Evolutionary conservation across 495 filamentous ascomycete genomes (phyloP), one percentile per base, ranked within the genome.

Genomic region (Hypoxylon trugodes): DNA sequence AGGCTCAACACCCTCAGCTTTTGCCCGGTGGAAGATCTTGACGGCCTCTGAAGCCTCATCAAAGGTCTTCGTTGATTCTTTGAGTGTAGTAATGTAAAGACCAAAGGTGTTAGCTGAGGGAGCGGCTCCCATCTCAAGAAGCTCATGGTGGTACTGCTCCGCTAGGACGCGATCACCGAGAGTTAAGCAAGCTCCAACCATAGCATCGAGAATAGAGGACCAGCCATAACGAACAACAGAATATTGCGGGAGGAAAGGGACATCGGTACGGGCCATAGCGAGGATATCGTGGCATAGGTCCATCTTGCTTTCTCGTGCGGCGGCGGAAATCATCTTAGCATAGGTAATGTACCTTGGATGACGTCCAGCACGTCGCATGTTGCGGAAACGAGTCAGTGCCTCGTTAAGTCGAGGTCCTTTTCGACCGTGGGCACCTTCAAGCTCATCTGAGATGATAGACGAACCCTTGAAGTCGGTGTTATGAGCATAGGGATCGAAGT

Each of bases 71-170:
- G 92, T 90, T 0, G 93, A 95, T 67, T 96, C 93, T 77, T 97
- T 96, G 54, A 98, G 80, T 2, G 94, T 98, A 19, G 96, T 97
- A 77, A 98, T 98, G 81, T 98, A 98, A 4, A 98, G 84, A 45
- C 95, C 95, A 63, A 94, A 98, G 7, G 95, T 98, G 79, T 98
- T 98, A 46, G 95, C 96, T 0, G 95, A 93, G 26, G 96, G 96
- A 16, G 92, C 89, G 65, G 87, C 85, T 43, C 94, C 93, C 79
- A 97, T 90, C 33, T 90, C 86, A 4, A 92, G 83, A 55, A 98
- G 84, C 68, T 98, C 92, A 68, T 92, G 87, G 76, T 98, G 95
- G 76, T 89, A 97, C 64, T 90, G 85, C 62, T 88, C 86, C 55
- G 95, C 96, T 50, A 90, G 76, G 33, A 79, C 77, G 25, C 93